Base-by-base conservation (phyloP, 1,139 yeast species). In the Geotrichum aggregatum region DNA sequence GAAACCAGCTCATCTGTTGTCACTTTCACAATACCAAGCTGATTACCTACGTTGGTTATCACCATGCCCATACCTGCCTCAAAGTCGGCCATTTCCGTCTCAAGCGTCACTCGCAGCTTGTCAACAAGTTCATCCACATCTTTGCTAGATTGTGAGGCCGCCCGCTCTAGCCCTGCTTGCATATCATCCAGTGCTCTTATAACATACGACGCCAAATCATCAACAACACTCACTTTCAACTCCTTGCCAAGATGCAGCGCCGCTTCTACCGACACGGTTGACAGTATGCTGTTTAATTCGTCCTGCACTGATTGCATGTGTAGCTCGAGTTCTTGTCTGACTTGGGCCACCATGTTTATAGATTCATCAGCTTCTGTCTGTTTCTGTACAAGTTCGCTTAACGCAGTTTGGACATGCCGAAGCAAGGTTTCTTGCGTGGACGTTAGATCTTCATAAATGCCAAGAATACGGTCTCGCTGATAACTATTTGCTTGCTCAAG, bases 381-480 rank as follows among this genome's bases (percentile, higher is more conserved):
- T 19, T 43, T 38, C n/a, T 21, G 11, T 3, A 5, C 18, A 5
- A 43, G 38, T 28, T 43, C 47, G 3, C 30, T 22, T 21, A 26
- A 10, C 2, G 38, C 47, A 19, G 26, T 16, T 33, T 31, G 33
- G 16, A 43, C 38, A 16, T 26, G 30, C 8, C 34, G 47, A 4
- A 33, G 38, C 26, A 43, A 18, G 26, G 5, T 16, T 21, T 43
- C 47, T 33, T 43, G 47, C 10, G 33, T 33, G 7, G 39, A 16
- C 5, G 47, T 43, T 39, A 43, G 31, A 39, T 43, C 47, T 33
- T 43, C 18, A 10, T 46, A 38, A 2, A 40, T 28, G 16, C 21
- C 10, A n/a, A 50, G 33, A 6, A 50, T 45, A 14, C 46, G 31
- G 30, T 50, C 52, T 8, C 52, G 38, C 33, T 50, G 52, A 26